Conservation (phyloP, 2,329 filamentous ascomycete genomes). For the Cryphonectria carpinicola region DNA sequence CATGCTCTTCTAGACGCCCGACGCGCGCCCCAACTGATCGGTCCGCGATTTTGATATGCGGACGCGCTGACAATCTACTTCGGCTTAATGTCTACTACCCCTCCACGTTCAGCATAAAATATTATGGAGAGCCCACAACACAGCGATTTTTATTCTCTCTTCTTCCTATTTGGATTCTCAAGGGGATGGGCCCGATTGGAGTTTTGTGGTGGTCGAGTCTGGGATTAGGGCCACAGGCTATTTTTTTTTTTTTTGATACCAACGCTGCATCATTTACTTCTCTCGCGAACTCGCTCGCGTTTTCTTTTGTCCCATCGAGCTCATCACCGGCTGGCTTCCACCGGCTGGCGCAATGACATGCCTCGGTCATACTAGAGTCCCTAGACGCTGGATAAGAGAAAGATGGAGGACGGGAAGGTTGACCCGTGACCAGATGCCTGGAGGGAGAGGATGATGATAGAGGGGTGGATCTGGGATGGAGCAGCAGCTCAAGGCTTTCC, state of each 20-base stretch:
- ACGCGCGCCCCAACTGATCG: background rate
- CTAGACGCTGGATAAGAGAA: background rate
- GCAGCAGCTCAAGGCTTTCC: slow-evolving; percentile 20
- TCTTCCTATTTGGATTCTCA: slow-evolving; percentile 15
- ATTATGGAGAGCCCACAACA: slow-evolving; percentile 21
- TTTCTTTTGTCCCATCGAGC: slow-evolving; percentile 17
- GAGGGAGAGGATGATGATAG: background rate
- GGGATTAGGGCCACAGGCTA: slow-evolving; percentile 15
- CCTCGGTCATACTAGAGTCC: background rate
- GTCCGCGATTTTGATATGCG: background rate
- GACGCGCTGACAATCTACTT: background rate
- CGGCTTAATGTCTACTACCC: slow-evolving; percentile 17
- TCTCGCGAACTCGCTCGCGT: slow-evolving; percentile 1
- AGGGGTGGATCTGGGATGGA: background rate
- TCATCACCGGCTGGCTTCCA: slow-evolving; percentile 17
- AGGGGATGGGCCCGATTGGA: slow-evolving; percentile 21
- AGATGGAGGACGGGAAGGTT: background rate
- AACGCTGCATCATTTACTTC: slow-evolving; percentile 22
- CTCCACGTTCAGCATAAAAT: slow-evolving; percentile 19
- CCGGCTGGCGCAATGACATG: slow-evolving; percentile 20
- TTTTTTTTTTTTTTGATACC: slow-evolving; percentile 27
- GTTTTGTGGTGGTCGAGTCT: slow-evolving; percentile 14
- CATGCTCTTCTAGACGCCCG: slow-evolving; percentile 22
- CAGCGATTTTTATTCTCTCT: background rate
- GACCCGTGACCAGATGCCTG: background rate